Conservation (phyloP, 306 rosid species). For the Coriaria nepalensis region DNA sequence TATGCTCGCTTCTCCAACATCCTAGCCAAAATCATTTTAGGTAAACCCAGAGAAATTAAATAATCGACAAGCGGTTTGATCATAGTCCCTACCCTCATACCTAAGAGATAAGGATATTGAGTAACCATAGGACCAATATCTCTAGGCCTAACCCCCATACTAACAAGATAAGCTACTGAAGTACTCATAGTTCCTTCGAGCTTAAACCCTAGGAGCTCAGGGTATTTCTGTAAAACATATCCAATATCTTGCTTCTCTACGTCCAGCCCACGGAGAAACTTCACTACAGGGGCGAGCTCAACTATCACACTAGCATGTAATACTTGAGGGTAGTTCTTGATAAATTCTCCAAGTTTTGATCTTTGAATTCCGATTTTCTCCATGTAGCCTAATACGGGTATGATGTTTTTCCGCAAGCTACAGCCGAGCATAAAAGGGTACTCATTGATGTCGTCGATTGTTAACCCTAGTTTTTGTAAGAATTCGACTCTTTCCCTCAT, state of each 20-base stretch:
- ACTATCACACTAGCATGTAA: conserved; percentile 89
- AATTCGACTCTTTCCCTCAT: conserved; percentile 86
- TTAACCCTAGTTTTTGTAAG: conserved; percentile 58
- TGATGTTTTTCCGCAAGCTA: conserved; percentile 68
- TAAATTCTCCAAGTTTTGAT: conserved; percentile 59
- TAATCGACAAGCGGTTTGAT: conserved; percentile 71
- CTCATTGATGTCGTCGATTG: conserved; percentile 61
- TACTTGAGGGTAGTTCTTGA: conserved; percentile 71
- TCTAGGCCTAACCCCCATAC: conserved; percentile 78
- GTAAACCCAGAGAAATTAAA: conserved; percentile 57
- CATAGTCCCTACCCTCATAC: conserved; percentile 89
- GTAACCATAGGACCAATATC: conserved; percentile 94
- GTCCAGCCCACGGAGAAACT: conserved; percentile 81
- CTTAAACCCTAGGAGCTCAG: conserved; percentile 87
- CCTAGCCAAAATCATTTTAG: conserved; percentile 63
- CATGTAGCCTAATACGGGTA: conserved; percentile 75
- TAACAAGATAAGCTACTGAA: conserved; percentile 84
- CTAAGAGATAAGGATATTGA: conserved; percentile 73
- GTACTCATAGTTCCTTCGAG: conserved; percentile 98
- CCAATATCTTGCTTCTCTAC: conserved; percentile 81
- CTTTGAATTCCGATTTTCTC: conserved; percentile 81
- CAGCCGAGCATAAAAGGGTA: conserved; percentile 79
- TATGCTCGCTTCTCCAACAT: conserved; percentile 86
- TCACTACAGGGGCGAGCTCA: conserved; percentile 84
- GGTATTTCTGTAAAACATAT: conserved; percentile 72